Conservation (phyloP, 2,329 filamentous ascomycete species). For the Ophiostoma fasciatum region DNA sequence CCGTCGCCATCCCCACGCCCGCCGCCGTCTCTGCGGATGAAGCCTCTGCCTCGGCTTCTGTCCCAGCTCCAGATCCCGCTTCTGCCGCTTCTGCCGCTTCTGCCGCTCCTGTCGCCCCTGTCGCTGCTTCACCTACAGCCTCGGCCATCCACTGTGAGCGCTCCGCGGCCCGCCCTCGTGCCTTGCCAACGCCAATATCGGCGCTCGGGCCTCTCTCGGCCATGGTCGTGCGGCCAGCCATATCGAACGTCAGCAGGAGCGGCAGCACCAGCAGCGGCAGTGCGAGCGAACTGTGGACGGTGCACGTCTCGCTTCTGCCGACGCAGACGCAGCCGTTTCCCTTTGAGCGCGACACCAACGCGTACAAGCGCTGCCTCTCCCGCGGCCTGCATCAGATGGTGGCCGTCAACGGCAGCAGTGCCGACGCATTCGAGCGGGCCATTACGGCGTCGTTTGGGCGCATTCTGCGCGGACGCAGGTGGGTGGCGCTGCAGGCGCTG, state of each 20-base stretch:
- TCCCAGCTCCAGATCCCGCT: no score
- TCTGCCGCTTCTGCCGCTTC: no score
- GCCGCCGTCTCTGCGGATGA: no score
- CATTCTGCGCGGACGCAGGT: conserved; percentile 33
- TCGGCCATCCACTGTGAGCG: not conserved
- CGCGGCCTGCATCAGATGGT: conserved; percentile 44
- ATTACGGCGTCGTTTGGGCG: conserved; percentile 34
- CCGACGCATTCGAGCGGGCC: conserved; percentile 32
- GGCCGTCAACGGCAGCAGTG: conserved; percentile 33
- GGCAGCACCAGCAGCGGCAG: conserved; percentile 12
- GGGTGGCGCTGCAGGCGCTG: conserved; percentile 44
- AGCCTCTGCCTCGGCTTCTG: no score
- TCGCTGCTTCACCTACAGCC: not conserved
- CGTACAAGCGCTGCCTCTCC: conserved; percentile 46
- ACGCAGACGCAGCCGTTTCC: conserved; percentile 39
- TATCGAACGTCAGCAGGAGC: not conserved
- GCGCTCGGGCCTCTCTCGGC: not conserved
- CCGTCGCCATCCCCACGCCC: no score
- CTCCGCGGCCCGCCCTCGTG: not conserved
- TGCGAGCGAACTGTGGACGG: conserved; percentile 40
- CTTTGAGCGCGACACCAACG: conserved; percentile 46
- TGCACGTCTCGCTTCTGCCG: conserved; percentile 44
- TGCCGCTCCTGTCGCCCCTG: not conserved
- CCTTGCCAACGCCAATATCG: not conserved
- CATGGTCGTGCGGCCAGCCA: no score